These are phyloP conservation scores for Apiospora malaysiana DNA, from an alignment of 2,329 filamentous ascomycete species.

Conservation along the genomic window DNA sequence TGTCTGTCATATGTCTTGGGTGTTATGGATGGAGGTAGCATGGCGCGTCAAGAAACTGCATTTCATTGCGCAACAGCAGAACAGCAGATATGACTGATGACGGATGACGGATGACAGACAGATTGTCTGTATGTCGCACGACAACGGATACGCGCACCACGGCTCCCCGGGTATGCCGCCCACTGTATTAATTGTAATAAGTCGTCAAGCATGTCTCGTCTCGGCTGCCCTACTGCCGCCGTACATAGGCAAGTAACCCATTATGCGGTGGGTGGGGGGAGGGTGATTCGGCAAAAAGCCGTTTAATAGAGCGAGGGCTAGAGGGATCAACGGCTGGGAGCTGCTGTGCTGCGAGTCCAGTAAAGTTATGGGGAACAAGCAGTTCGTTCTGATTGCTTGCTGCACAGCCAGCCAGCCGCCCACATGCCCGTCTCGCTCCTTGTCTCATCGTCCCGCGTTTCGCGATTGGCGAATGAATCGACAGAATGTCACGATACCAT, in stretches of 20 bases:
- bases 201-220: not conserved
- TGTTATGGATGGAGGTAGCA: not conserved
- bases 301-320: not conserved
- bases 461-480: not conserved
- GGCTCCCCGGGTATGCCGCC: not conserved
- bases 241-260: too few species aligned
- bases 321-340: not conserved
- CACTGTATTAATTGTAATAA: not conserved
- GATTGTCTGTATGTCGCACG: not conserved
- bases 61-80: not conserved
- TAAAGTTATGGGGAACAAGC: not conserved
- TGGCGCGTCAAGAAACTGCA: not conserved
- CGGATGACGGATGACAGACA: not conserved
- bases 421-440: not conserved
- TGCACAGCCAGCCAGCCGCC: not conserved
- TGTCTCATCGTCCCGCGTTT: slow-evolving; percentile 5
- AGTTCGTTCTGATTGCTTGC: not conserved
- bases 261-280: not conserved
- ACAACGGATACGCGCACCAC: not conserved
- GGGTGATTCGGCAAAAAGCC: not conserved
- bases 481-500: too few species aligned
- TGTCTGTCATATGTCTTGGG: not conserved
- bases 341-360: not conserved
- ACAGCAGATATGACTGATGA: not conserved
- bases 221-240: not conserved